A percentile compares a stretch with the other conserved stretches of the same genome.
Evolutionary conservation across 768 basidiomycete species (phyloP).

Genomic region (Filobasidium floriforme): DNA sequence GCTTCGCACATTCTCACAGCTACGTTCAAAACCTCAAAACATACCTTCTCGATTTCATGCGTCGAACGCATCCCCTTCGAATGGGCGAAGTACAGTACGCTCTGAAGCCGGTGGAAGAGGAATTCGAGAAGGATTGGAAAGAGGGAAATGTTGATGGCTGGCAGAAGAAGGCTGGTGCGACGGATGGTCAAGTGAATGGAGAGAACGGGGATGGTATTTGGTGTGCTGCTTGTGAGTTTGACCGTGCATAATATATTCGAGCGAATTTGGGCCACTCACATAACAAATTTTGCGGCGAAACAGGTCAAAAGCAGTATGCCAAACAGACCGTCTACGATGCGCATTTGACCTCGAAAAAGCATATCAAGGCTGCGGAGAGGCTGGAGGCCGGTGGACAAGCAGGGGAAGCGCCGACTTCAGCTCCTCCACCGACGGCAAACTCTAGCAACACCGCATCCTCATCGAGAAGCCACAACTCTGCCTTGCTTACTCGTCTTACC

Average conservation of each 20-base stretch:
- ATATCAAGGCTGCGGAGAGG: conserved; percentile 78
- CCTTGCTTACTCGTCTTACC: conserved; percentile 63
- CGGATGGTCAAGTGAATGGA: conserved; percentile 49
- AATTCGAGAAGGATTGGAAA: conserved; percentile 77
- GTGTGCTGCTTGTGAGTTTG: conserved; percentile 79
- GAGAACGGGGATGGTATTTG: conserved; percentile 58
- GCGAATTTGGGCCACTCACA: no score
- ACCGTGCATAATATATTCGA: neutral
- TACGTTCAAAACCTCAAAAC: conserved; percentile 75
- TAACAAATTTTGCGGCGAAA: no score
- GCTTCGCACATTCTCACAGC: conserved; percentile 45
- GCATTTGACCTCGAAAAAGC: conserved; percentile 90
- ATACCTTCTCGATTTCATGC: conserved; percentile 79
- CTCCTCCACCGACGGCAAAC: conserved; percentile 1
- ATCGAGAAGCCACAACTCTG: conserved; percentile 47
- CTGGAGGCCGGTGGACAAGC: conserved; percentile 48
- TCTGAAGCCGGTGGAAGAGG: conserved; percentile 57
- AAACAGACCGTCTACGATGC: conserved; percentile 98
- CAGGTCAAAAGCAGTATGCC: conserved; percentile 89
- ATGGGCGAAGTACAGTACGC: conserved; percentile 58
- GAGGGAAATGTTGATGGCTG: conserved; percentile 67
- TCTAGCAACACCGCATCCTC: conserved; percentile 51
- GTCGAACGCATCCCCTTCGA: conserved; percentile 71
- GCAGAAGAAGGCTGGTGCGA: conserved; percentile 51
- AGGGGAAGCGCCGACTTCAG: conserved; percentile 2